Evolutionary conservation across 116 monocot species (phyloP).

Genomic region (Papilionanthe hybrid): DNA sequence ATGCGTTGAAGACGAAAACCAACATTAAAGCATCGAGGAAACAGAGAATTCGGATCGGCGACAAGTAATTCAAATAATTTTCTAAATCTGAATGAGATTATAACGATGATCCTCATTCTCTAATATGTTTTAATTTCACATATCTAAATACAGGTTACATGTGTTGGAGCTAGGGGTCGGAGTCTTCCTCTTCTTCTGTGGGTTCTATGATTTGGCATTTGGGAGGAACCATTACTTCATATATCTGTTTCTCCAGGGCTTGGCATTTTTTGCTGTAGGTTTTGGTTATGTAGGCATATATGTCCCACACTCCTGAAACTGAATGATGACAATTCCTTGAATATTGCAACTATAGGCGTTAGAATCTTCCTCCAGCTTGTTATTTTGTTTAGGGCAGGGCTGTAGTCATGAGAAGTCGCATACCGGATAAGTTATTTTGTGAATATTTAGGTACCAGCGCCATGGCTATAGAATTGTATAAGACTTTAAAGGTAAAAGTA

Average conservation of each 20-base stretch:
- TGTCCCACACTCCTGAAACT: conserved; percentile 29
- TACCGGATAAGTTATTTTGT: not conserved
- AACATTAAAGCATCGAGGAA: conserved; percentile 29
- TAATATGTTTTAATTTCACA: too few relatives aligned
- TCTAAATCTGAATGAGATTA: too few relatives aligned
- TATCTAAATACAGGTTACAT: conserved; percentile 39
- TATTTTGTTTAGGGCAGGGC: too few relatives aligned
- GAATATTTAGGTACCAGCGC: conserved; percentile 8
- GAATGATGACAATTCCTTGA: too few relatives aligned
- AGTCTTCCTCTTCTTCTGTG: conserved; percentile 83
- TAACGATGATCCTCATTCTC: too few relatives aligned
- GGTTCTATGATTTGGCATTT: conserved; percentile 67
- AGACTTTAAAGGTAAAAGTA: not conserved
- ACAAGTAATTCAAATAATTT: conserved; percentile 29
- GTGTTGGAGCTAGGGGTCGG: conserved; percentile 68
- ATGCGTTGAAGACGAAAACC: conserved; percentile 42
- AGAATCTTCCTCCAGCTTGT: not conserved
- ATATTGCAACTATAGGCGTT: not conserved
- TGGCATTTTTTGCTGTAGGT: conserved; percentile 69
- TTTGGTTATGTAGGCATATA: conserved; percentile 74
- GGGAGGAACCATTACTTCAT: conserved; percentile 67
- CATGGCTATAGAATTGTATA: not conserved
- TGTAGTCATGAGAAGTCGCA: too few relatives aligned
- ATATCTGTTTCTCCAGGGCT: conserved; percentile 65
- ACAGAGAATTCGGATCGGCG: conserved; percentile 44